phyloP scores from a whole-genome alignment of 2,329 filamentous ascomycete species.

The Alternaria infectoria region DNA sequence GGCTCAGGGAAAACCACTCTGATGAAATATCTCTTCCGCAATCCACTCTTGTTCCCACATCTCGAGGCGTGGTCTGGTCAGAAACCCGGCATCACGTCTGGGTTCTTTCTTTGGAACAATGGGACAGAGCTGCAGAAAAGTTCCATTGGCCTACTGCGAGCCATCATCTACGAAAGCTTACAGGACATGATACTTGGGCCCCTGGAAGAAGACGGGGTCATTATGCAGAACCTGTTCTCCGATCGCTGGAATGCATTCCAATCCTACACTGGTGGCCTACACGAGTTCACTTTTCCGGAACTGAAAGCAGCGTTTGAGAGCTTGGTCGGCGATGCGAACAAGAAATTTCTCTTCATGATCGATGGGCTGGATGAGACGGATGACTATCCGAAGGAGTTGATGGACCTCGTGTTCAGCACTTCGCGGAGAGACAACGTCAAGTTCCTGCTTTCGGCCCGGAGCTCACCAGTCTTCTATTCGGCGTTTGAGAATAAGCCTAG shows the following conservation, averaged over 20 bases:
- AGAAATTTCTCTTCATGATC: slow-evolving; percentile 43
- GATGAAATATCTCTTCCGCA: slow-evolving; percentile 48
- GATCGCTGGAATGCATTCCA: slow-evolving; percentile 40
- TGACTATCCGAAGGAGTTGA: slow-evolving; percentile 24
- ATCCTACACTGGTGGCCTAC: slow-evolving; percentile 36
- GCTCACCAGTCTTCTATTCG: slow-evolving; percentile 24
- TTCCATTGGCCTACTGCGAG: slow-evolving; percentile 27
- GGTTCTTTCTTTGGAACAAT: slow-evolving; percentile 56
- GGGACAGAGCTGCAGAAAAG: slow-evolving; percentile 40
- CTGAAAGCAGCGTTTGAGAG: slow-evolving; percentile 33
- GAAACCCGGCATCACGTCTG: slow-evolving; percentile 41
- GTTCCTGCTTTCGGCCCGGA: slow-evolving; percentile 38
- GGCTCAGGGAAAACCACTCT: slow-evolving; percentile 58
- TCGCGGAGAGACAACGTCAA: slow-evolving; percentile 40
- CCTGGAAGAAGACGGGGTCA: slow-evolving; percentile 29
- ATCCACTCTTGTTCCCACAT: slow-evolving; percentile 29
- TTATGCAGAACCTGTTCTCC: slow-evolving; percentile 33
- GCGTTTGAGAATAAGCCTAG: slow-evolving; percentile 31
- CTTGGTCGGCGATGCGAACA: slow-evolving; percentile 34
- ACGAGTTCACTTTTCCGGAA: slow-evolving; percentile 27
- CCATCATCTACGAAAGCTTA: slow-evolving; percentile 38
- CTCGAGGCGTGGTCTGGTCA: slow-evolving; percentile 40
- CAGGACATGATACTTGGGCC: slow-evolving; percentile 43
- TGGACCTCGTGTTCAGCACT: slow-evolving; percentile 25
- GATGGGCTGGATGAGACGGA: slow-evolving; percentile 43